phyloP scores from a whole-genome alignment of 768 basidiomycete species.

The Kwoniella europaea region DNA sequence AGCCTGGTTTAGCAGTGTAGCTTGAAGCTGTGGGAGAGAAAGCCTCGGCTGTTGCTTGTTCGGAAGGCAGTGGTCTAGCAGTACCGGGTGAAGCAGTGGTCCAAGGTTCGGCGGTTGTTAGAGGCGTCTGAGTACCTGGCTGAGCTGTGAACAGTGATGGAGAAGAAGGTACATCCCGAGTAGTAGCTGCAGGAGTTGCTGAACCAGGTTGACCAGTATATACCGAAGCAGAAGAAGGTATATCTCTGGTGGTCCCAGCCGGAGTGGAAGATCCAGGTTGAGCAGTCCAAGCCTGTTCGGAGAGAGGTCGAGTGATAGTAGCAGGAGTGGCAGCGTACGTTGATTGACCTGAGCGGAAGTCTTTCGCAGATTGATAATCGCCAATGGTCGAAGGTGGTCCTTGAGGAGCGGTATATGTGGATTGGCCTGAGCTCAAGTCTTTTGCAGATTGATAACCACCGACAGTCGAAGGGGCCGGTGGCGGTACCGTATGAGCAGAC shows the following conservation, averaged over 20 bases:
- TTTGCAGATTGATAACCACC: constrained; percentile 3
- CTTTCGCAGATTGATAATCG: constrained; percentile 8
- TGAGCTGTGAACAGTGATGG: constrained; percentile 16
- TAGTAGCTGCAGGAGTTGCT: constrained; percentile 2
- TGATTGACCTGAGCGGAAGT: constrained; percentile 7
- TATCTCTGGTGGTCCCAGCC: not conserved
- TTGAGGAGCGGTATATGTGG: constrained; percentile 12
- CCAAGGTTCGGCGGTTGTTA: constrained; percentile 16
- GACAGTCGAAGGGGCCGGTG: not conserved
- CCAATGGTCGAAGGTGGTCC: not conserved
- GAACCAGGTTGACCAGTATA: constrained; percentile 15
- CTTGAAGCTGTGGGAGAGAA: constrained; percentile 21
- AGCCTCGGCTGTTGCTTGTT: constrained; percentile 4
- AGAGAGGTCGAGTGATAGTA: not conserved
- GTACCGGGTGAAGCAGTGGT: constrained; percentile 7
- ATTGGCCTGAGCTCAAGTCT: constrained; percentile 10
- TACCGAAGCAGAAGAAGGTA: constrained; percentile 4
- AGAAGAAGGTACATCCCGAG: constrained; percentile 1
- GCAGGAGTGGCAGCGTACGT: constrained; percentile 6
- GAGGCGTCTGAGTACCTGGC: constrained; percentile 2
- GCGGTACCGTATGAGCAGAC: constrained; percentile 3
- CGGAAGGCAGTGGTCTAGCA: constrained; percentile 7
- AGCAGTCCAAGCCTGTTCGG: constrained; percentile 11
- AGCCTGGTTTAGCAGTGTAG: constrained; percentile 11
- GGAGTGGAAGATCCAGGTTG: constrained; percentile 3